phyloP scores from a whole-genome alignment of 106 monocot species.

The Cymbidium sinense region DNA sequence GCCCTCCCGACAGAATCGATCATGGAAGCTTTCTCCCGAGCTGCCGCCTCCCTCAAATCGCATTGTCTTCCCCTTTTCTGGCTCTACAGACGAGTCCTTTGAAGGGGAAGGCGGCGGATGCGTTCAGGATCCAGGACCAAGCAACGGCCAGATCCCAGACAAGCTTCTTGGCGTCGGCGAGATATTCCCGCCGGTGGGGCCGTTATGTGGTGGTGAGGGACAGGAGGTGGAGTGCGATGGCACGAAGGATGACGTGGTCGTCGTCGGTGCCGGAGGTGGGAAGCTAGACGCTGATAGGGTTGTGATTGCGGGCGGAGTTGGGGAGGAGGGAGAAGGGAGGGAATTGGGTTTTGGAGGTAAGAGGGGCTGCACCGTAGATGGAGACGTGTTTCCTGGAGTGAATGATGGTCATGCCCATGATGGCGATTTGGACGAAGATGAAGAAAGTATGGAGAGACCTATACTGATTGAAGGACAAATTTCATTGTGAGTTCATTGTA shows the following conservation, averaged over 20 bases:
- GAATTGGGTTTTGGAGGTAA: conserved; percentile 10
- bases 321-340: background rate
- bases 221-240: background rate
- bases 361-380: background rate
- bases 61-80: conserved; percentile 6
- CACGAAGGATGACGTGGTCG: conserved; percentile 8
- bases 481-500: conserved; percentile 12
- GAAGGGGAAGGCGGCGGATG: conserved; percentile 17
- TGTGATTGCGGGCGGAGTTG: conserved; percentile 12
- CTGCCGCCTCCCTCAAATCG: conserved; percentile 37
- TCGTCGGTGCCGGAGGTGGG: conserved; percentile 1
- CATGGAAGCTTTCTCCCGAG: conserved; percentile 79
- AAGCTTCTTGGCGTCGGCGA: conserved; percentile 9
- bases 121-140: conserved; percentile 28
- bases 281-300: conserved; percentile 1
- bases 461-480: conserved; percentile 24
- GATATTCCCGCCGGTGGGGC: background rate
- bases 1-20: conserved; percentile 74
- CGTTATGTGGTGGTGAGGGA: background rate
- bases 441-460: conserved; percentile 5
- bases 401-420: background rate
- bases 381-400: background rate
- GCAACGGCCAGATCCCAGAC: conserved; percentile 27
- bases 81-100: conserved; percentile 7
- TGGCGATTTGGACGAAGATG: background rate